A percentile compares a stretch with the other conserved stretches of the same genome.
phyloP scores from a whole-genome alignment of 2,329 filamentous ascomycete genomes.

The Catunica adiposa region DNA sequence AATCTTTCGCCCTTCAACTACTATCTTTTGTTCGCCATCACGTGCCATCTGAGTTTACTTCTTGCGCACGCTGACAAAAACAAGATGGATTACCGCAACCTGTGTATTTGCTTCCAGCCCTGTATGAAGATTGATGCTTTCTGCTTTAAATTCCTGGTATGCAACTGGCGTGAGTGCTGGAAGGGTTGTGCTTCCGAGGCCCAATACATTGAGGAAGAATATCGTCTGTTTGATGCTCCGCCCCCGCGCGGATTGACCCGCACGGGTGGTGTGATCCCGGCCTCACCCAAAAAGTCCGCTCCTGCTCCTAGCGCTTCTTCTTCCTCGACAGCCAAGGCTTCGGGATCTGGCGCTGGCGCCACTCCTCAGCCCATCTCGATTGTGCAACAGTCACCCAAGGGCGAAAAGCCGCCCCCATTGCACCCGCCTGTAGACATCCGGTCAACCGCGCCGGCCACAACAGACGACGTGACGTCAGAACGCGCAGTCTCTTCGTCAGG shows the following conservation, averaged over 20 bases:
- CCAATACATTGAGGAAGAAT: conserved; percentile 56
- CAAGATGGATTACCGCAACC: conserved; percentile 93
- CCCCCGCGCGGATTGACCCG: conserved; percentile 32
- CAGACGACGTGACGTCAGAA: conserved; percentile 7
- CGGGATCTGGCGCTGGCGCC: neutral
- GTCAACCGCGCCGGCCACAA: neutral
- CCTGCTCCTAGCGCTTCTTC: conserved; percentile 16
- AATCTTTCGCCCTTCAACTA: conserved; percentile 95
- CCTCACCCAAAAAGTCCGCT: conserved; percentile 16
- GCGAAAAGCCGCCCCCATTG: conserved; percentile 6
- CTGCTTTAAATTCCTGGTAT: conserved; percentile 88
- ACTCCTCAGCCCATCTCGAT: conserved; percentile 3
- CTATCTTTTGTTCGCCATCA: conserved; percentile 92
- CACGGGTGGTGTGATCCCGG: conserved; percentile 10
- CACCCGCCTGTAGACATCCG: conserved; percentile 7
- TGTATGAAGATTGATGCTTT: conserved; percentile 93
- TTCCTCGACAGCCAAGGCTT: neutral
- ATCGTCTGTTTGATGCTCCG: conserved; percentile 41
- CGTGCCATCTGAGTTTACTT: conserved; percentile 81
- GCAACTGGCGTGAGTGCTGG: conserved; percentile 94
- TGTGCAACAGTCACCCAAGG: conserved; percentile 10
- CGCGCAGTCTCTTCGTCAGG: conserved; percentile 40
- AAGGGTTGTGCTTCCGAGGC: conserved; percentile 87
- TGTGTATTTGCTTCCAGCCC: conserved; percentile 93
- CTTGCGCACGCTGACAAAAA: conserved; percentile 88